Percentiles rank a stretch among this genome's conserved stretches.
Conservation (phyloP, 257 asterid genomes). For the Leonotis leonurus region DNA sequence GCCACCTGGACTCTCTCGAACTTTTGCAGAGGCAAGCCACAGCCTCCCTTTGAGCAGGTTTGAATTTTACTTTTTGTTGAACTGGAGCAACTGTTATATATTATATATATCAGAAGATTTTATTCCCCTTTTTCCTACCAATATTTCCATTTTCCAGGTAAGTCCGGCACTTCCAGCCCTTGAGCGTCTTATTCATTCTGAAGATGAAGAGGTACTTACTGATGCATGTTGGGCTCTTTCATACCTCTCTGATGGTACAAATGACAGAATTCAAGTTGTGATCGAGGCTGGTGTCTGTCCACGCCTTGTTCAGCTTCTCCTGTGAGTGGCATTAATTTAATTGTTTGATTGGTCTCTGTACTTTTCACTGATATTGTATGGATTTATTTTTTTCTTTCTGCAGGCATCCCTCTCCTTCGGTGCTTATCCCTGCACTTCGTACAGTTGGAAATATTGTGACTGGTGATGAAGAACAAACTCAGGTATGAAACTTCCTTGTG, state of each 20-base stretch:
- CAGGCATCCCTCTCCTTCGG: conserved; percentile 94
- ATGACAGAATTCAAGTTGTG: no score
- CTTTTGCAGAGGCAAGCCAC: conserved; percentile 98
- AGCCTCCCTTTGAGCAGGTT: conserved; percentile 94
- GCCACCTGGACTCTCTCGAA: conserved; percentile 95
- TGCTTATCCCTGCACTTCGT: conserved; percentile 91
- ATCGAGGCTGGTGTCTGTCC: conserved; percentile 24
- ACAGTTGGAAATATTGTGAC: conserved; percentile 93
- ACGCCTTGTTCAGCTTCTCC: conserved; percentile 77
- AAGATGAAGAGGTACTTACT: background rate
- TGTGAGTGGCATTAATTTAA: conserved; percentile 43
- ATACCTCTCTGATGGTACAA: no score
- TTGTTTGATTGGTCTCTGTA: background rate
- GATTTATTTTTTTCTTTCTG: conserved; percentile 7
- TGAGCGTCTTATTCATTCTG: conserved; percentile 28
- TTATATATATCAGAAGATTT: background rate
- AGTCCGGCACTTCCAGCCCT: conserved; percentile 86
- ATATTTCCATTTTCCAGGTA: no score
- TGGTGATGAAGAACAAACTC: conserved; percentile 87
- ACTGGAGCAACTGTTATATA: background rate
- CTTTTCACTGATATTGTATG: background rate
- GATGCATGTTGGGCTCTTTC: no score
- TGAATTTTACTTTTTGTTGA: conserved; percentile 1
- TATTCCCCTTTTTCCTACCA: background rate
- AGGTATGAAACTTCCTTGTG: conserved; percentile 32